These are phyloP conservation scores for Phytopythium kandeliae DNA, from an alignment of 352 stramenopile genomes.

Conservation along the genomic window DNA sequence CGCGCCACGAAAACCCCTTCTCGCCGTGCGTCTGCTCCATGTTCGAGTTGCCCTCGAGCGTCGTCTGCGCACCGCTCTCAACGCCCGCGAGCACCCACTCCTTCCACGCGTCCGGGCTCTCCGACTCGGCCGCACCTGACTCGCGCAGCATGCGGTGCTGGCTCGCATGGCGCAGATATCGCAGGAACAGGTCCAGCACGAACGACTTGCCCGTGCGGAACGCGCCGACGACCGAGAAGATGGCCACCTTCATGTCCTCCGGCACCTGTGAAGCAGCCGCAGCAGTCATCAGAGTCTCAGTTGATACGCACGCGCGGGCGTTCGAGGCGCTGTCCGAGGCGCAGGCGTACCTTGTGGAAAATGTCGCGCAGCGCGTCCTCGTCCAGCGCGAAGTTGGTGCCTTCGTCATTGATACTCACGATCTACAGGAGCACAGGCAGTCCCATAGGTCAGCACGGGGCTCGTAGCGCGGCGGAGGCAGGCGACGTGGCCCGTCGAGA, in stretches of 20 bases:
- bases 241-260: conserved; percentile 94
- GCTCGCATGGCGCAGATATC: conserved; percentile 89
- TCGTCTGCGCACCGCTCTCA: conserved; percentile 39
- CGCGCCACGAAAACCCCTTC: conserved; percentile 95
- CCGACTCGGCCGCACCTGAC: conserved; percentile 36
- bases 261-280: conserved; percentile 32
- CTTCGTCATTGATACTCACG: conserved; percentile 85
- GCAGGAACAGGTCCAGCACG: conserved; percentile 96
- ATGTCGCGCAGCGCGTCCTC: conserved; percentile 63
- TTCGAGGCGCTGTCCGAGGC: no score
- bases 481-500: neutral
- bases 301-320: no score
- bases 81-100: conserved; percentile 60
- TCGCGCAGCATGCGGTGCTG: conserved; percentile 40
- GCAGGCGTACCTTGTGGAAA: conserved; percentile 40
- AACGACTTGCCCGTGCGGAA: conserved; percentile 99
- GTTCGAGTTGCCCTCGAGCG: conserved; percentile 84
- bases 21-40: conserved; percentile 69
- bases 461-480: neutral
- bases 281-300: no score
- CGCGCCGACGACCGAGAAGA: conserved; percentile 97
- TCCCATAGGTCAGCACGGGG: neutral
- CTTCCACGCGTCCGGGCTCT: conserved; percentile 48
- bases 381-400: conserved; percentile 82
- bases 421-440: conserved; percentile 30